Base-by-base conservation (phyloP, 768 basidiomycete species). In the Suillus sp. region DNA sequence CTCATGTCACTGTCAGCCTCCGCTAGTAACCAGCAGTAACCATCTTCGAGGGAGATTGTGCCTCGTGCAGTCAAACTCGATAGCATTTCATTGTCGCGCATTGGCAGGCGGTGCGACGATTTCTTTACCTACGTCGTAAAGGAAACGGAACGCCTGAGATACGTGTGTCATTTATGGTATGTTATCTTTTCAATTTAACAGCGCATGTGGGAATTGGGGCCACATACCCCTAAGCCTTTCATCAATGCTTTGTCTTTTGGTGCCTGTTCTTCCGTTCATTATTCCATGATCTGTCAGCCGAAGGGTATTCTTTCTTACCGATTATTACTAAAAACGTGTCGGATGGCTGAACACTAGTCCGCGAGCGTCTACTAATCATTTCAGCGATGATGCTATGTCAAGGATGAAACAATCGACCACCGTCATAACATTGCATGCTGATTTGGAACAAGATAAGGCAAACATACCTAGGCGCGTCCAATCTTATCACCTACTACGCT, bases 301-400 rank as follows among this genome's bases (percentile, higher is more conserved):
- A 35, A 54, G 34, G 53, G 53, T 32, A 4, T 53, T 34, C 30
- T 20, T 54, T 54, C 54, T 53, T 34, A 54, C 18, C 9, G 6
- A 34, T 6, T 4, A n/a, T 37, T 16, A 55, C 22, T 5, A 38
- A 38, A 56, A 56, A 27, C 18, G 37, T 25, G 10, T 37, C 37
- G 56, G 37, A 27, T 25, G 56, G 56, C 56, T 57, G 9, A 57
- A 57, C 18, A 27, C 56, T 57, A 38, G 56, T 40, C 56, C 56
- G 56, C 56, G 56, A 40, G 56, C 56, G 37, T 35, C 56, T 56
- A 56, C 16, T 27, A 4, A 16, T 35, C 34, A 54, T 55, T 55
- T 22, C 54, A 55, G 54, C 35, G 35, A 35, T 37, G 35, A 22
- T 37, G 54, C 37, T 25, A 55, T 55, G 35, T 22, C 6, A 55